phyloP scores from a whole-genome alignment of 345 rosid species.

The Nasturtium officinale region DNA sequence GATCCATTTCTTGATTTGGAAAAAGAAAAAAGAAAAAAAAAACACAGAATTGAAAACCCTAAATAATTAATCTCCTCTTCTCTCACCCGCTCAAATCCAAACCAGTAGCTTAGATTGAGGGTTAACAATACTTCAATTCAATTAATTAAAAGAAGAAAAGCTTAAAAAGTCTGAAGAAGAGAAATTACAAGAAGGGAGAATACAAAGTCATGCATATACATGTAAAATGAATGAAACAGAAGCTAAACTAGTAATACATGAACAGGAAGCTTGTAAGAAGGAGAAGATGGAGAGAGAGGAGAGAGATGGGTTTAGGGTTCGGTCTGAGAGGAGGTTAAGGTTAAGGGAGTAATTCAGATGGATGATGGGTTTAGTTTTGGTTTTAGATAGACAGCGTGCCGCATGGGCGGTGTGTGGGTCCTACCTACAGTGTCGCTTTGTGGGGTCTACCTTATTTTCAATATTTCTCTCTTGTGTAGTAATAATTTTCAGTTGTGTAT shows the following conservation, averaged over 20 bases:
- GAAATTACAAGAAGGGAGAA: neutral
- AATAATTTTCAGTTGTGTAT: slow-evolving; percentile 37
- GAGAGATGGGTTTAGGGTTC: slow-evolving; percentile 36
- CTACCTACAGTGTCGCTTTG: slow-evolving; percentile 40
- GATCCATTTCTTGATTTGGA: slow-evolving; percentile 58
- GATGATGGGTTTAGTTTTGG: slow-evolving; percentile 56
- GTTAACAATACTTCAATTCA: slow-evolving; percentile 17
- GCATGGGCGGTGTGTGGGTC: slow-evolving; percentile 77
- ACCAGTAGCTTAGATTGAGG: slow-evolving; percentile 19
- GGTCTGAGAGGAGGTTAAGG: slow-evolving; percentile 65
- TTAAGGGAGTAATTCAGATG: slow-evolving; percentile 53
- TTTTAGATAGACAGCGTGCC: slow-evolving; percentile 66
- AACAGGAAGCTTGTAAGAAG: slow-evolving; percentile 39
- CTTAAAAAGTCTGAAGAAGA: neutral
- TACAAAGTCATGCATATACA: slow-evolving; percentile 33
- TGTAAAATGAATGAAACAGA: slow-evolving; percentile 25
- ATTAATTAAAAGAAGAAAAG: neutral
- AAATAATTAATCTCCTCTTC: slow-evolving; percentile 26
- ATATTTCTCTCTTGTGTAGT: neutral
- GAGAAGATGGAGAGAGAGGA: neutral
- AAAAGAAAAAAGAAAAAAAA: neutral
- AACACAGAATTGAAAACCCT: slow-evolving; percentile 30
- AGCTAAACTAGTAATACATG: slow-evolving; percentile 46
- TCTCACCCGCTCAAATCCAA: slow-evolving; percentile 18
- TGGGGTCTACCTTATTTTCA: slow-evolving; percentile 46